These are phyloP conservation scores for Rostrohypoxylon terebratum DNA, from an alignment of 495 filamentous ascomycete genomes.

Conservation along the genomic window DNA sequence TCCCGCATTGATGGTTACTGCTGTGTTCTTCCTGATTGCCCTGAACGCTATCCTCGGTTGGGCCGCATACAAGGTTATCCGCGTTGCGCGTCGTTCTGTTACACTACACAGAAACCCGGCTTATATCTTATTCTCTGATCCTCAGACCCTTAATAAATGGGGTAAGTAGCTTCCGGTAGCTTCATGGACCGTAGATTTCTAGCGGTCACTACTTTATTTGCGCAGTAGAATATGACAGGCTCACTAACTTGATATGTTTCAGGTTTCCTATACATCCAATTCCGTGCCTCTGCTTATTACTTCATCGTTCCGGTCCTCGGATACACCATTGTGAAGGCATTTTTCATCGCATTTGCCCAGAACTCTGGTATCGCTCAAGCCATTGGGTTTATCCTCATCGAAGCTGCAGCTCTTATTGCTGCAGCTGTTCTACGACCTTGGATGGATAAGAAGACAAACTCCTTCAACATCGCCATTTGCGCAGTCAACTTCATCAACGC, in stretches of 20 bases:
- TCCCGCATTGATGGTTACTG: constrained; percentile 84
- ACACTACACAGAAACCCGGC: constrained; percentile 94
- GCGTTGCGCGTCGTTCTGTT: constrained; percentile 87
- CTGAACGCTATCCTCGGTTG: constrained; percentile 82
- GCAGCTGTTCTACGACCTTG: constrained; percentile 87
- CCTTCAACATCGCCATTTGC: constrained; percentile 94
- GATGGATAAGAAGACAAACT: constrained; percentile 99
- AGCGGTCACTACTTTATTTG: background rate
- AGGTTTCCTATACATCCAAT: constrained; percentile 95
- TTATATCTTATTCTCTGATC: constrained; percentile 97
- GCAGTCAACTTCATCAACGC: constrained; percentile 90
- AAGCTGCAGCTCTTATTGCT: constrained; percentile 81
- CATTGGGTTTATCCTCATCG: constrained; percentile 85
- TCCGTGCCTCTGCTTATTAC: constrained; percentile 96
- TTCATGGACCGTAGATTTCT: too few relatives aligned
- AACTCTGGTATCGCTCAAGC: constrained; percentile 79
- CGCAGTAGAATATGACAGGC: background rate
- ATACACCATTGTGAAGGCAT: constrained; percentile 85
- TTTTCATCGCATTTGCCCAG: constrained; percentile 92
- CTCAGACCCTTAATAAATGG: constrained; percentile 94
- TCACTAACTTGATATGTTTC: constrained; percentile 7
- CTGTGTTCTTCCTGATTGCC: constrained; percentile 87
- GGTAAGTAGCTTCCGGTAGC: constrained; percentile 54
- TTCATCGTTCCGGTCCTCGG: constrained; percentile 86
- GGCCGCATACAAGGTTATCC: constrained; percentile 90